Percentiles rank a stretch among this genome's conserved stretches.
phyloP scores from a whole-genome alignment of 129 eudicot species.

The Rutidosis leptorrhynchoides region DNA sequence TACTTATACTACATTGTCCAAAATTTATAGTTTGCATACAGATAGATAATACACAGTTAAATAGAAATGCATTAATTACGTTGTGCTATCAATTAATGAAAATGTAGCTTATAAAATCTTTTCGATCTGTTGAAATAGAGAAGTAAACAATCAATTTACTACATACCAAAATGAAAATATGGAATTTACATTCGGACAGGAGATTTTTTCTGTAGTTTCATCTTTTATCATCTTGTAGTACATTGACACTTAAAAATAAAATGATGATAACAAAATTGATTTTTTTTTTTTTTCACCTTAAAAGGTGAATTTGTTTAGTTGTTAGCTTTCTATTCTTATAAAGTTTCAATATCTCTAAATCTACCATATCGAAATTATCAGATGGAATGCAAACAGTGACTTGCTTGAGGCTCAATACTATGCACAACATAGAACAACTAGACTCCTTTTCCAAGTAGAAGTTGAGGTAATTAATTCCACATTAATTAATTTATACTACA shows the following conservation, averaged over 20 bases:
- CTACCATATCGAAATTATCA: conserved; percentile 13
- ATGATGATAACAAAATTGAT: background rate
- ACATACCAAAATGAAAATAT: too few relatives aligned
- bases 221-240: background rate
- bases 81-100: background rate
- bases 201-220: background rate
- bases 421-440: conserved; percentile 50
- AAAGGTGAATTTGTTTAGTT: background rate
- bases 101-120: background rate
- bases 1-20: background rate
- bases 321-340: background rate
- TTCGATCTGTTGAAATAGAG: too few relatives aligned
- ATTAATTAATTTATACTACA: background rate
- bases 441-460: conserved; percentile 56
- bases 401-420: conserved; percentile 40
- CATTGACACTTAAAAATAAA: background rate
- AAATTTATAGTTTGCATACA: too few relatives aligned
- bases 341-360: conserved; percentile 7
- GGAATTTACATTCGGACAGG: too few relatives aligned
- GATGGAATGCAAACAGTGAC: conserved; percentile 54
- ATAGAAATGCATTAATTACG: background rate
- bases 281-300: background rate
- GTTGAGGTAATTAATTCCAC: conserved; percentile 53
- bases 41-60: too few relatives aligned
- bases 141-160: too few relatives aligned